Evolutionary conservation across 106 monocot genomes (phyloP).

Genomic region (Triglochin maritima): DNA sequence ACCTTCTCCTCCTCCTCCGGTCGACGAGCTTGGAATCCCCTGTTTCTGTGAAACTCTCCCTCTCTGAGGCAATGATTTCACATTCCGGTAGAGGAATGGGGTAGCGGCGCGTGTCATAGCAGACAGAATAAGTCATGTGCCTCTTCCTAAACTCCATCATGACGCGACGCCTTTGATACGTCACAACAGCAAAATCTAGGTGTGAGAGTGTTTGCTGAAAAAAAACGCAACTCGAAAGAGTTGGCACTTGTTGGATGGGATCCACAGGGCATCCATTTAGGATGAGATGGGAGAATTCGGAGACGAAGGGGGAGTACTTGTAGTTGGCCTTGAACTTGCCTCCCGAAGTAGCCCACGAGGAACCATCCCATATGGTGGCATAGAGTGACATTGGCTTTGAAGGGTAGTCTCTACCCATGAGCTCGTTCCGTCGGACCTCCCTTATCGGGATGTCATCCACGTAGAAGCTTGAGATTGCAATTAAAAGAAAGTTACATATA

Average conservation of each 20-base stretch:
- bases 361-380: conserved; percentile 96
- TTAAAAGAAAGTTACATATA: too few relatives aligned
- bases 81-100: conserved; percentile 42
- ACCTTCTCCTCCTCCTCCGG: too few relatives aligned
- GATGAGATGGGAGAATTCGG: conserved; percentile 57
- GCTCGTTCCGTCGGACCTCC: conserved; percentile 31
- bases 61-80: conserved; percentile 30
- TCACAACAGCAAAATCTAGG: conserved; percentile 20
- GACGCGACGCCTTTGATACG: conserved; percentile 26
- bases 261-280: conserved; percentile 48
- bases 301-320: conserved; percentile 58
- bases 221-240: conserved; percentile 12
- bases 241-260: conserved; percentile 23
- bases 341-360: conserved; percentile 78
- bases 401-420: conserved; percentile 70
- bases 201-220: conserved; percentile 16
- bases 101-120: conserved; percentile 46
- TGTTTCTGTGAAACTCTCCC: conserved; percentile 21
- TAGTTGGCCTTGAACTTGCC: conserved; percentile 69
- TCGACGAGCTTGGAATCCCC: too few relatives aligned
- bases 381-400: conserved; percentile 87
- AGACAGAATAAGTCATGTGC: conserved; percentile 60
- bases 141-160: conserved; percentile 31
- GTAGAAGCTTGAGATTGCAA: conserved; percentile 42
- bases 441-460: conserved; percentile 75